phyloP scores from a whole-genome alignment of 306 rosid genomes.

The Dalbergia cochinchinensis region DNA sequence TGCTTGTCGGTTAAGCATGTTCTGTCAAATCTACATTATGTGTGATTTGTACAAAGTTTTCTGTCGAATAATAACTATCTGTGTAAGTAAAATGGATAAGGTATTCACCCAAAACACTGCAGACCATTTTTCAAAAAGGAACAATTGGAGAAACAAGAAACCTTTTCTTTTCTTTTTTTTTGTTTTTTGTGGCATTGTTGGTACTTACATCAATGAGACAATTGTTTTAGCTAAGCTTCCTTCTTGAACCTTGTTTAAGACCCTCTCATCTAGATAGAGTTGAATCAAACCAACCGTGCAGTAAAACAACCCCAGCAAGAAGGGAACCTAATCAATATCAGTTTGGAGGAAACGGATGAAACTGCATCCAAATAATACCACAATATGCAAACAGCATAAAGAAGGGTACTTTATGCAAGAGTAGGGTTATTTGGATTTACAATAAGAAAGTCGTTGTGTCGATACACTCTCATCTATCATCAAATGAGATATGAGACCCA shows the following conservation, averaged over 20 bases:
- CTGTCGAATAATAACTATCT: background rate
- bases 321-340: slow-evolving; percentile 66
- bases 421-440: too few species aligned
- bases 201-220: slow-evolving; percentile 65
- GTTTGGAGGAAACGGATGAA: slow-evolving; percentile 3
- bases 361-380: background rate
- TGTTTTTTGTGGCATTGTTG: background rate
- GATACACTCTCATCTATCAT: too few species aligned
- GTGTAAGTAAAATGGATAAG: background rate
- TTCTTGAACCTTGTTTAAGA: slow-evolving; percentile 46
- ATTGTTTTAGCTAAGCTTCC: slow-evolving; percentile 56
- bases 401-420: background rate
- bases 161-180: background rate
- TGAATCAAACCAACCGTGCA: slow-evolving; percentile 79
- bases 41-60: background rate
- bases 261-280: slow-evolving; percentile 66
- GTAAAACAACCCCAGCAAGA: slow-evolving; percentile 79
- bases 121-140: background rate
- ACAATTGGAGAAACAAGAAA: background rate
- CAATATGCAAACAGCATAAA: background rate
- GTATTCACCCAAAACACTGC: background rate
- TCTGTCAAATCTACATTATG: background rate
- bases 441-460: too few species aligned
- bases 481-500: too few species aligned
- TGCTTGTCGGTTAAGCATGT: too few species aligned